Conservation (phyloP, 2,329 filamentous ascomycete species). For the Trichophyton schoenleinii region DNA sequence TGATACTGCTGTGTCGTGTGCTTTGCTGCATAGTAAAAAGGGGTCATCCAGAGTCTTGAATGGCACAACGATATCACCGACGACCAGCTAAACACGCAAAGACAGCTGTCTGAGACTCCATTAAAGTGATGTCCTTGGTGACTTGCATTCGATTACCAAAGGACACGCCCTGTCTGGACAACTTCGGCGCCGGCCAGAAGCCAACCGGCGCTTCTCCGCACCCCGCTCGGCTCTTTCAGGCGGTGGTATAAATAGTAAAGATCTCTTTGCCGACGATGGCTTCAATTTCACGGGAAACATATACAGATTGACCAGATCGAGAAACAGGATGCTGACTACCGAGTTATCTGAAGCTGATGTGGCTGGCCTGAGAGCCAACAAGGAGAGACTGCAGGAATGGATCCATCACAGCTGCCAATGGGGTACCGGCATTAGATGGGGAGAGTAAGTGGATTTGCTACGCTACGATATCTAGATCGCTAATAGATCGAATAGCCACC, state of each 20-base stretch:
- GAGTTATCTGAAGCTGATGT: slow-evolving; percentile 41
- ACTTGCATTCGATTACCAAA: too few relatives aligned
- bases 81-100: too few relatives aligned
- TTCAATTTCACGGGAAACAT: neutral
- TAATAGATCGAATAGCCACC: slow-evolving; percentile 16
- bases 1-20: neutral
- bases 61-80: too few relatives aligned
- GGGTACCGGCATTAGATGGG: slow-evolving; percentile 55
- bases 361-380: slow-evolving; percentile 44
- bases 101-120: too few relatives aligned
- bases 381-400: slow-evolving; percentile 48
- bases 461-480: neutral
- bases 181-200: neutral
- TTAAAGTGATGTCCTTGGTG: too few relatives aligned
- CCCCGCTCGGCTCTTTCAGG: neutral
- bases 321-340: slow-evolving; percentile 25
- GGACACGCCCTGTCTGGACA: neutral
- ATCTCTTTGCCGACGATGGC: too few relatives aligned
- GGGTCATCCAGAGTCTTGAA: too few relatives aligned
- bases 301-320: neutral
- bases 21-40: neutral
- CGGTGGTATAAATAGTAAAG: slow-evolving; percentile 5
- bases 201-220: slow-evolving; percentile 6
- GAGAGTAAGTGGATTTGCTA: slow-evolving; percentile 40
- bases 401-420: slow-evolving; percentile 56